Percentiles rank a stretch among this genome's conserved stretches.
phyloP scores from a whole-genome alignment of 768 basidiomycete species.

The Leccinum incarnatum region DNA sequence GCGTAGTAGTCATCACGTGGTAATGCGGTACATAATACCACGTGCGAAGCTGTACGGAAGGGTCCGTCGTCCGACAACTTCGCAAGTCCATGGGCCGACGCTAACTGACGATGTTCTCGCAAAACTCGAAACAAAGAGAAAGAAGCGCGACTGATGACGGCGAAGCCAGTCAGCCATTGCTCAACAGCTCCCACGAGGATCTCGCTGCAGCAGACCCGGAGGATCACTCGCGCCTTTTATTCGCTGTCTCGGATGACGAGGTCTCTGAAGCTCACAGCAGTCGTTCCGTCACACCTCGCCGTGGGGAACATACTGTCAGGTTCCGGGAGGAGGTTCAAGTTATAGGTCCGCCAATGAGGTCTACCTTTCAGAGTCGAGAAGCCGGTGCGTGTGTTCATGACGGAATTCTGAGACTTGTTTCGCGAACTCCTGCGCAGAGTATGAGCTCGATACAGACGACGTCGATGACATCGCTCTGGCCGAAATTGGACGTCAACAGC shows the following conservation, averaged over 20 bases:
- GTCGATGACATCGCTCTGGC: conserved; percentile 52
- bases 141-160: conserved; percentile 20
- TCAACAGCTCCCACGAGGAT: conserved; percentile 45
- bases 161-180: conserved; percentile 59
- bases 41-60: conserved; percentile 1
- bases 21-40: not conserved
- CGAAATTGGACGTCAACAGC: conserved; percentile 32
- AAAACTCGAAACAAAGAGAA: conserved; percentile 30
- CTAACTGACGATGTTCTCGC: conserved; percentile 28
- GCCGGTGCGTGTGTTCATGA: conserved; percentile 62
- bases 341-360: conserved; percentile 65
- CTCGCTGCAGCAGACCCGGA: conserved; percentile 28
- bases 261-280: conserved; percentile 42
- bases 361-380: conserved; percentile 75
- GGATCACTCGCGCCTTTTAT: conserved; percentile 39
- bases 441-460: conserved; percentile 81
- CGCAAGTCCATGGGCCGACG: conserved; percentile 18
- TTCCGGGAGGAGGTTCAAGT: conserved; percentile 71
- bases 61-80: not conserved
- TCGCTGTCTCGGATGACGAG: conserved; percentile 54
- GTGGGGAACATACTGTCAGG: conserved; percentile 49
- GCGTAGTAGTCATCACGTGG: conserved; percentile 23
- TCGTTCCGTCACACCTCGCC: conserved; percentile 34
- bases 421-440: conserved; percentile 48
- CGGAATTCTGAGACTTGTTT: conserved; percentile 5